Conservation (phyloP, 2,329 filamentous ascomycete genomes). For the Hawksworthiomyces lignivorus region DNA sequence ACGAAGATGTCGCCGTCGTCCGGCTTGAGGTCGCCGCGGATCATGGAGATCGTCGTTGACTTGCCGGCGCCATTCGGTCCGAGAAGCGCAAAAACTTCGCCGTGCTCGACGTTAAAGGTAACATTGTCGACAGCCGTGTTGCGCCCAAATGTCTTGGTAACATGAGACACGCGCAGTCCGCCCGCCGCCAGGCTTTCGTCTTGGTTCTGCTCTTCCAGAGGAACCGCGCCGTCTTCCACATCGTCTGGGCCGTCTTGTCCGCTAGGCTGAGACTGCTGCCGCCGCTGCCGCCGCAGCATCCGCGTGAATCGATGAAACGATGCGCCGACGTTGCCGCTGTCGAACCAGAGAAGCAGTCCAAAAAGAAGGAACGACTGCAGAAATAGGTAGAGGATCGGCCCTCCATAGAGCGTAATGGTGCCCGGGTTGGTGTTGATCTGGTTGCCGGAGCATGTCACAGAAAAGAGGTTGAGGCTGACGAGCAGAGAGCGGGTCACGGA, state of each 20-base stretch:
- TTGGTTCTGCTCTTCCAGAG: conserved; percentile 25
- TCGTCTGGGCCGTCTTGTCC: too few species aligned
- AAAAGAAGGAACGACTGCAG: conserved; percentile 67
- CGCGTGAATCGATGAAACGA: conserved; percentile 28
- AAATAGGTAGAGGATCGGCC: conserved; percentile 75
- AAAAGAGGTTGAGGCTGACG: conserved; percentile 75
- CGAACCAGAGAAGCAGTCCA: conserved; percentile 66
- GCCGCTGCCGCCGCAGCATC: conserved; percentile 3
- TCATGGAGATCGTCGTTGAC: conserved; percentile 79
- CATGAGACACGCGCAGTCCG: conserved; percentile 69
- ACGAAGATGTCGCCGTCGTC: conserved; percentile 74
- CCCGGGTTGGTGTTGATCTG: conserved; percentile 61
- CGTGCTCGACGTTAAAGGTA: conserved; percentile 70
- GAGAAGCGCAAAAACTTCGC: conserved; percentile 81
- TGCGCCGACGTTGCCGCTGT: conserved; percentile 60
- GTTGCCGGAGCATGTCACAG: conserved; percentile 62
- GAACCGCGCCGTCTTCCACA: not conserved
- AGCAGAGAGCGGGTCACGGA: conserved; percentile 69
- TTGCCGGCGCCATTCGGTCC: conserved; percentile 92
- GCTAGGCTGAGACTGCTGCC: too few species aligned
- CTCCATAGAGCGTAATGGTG: conserved; percentile 67
- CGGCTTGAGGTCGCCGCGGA: conserved; percentile 80
- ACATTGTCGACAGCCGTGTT: conserved; percentile 82
- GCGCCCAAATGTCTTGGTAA: conserved; percentile 71
- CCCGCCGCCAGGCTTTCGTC: conserved; percentile 57